Base-by-base conservation (phyloP, 441 rosid genomes). In the Corymbia calophylla region DNA sequence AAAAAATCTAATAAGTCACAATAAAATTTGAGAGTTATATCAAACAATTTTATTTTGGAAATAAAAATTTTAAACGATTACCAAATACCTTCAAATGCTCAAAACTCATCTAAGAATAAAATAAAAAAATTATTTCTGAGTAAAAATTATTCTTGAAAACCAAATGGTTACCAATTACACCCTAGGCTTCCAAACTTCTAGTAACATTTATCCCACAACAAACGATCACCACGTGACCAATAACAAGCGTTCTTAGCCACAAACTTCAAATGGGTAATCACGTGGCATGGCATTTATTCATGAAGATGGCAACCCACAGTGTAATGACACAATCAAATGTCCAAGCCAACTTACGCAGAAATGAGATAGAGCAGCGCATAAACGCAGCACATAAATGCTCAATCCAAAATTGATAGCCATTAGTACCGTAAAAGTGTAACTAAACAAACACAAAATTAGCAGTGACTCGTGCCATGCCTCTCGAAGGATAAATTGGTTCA, bases 391-490 rank as follows among this genome's bases (percentile, higher is more conserved):
- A n/a, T 55, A 55, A 68, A 51, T 35, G 17, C 55, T 82, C 77
- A 87, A 77, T 87, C 89, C 90, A 90, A 91, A 91, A 55, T 87
- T 87, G 82, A 29, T 56, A 60, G 49, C 70, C 62, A 56, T 60
- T 39, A 77, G 84, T 55, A 84, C 66, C 48, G 47, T 48, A 73
- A 60, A 87, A 53, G 87, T 85, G 86, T 73, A 90, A 39, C 87
- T 68, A 39, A 53, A 44, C 16, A 56, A 15, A 39, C 54, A 58
- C 32, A 62, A 55, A 31, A 15, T 64, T 88, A 84, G 62, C 44
- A 82, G 31, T 27, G 39, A 39, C 58, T 77, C 87, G 51, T 58
- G 80, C 56, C 62, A 14, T 35, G 60, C 49, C 48, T 29, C n/a
- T 39, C 53, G 47, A 54, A 58, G 32, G 49, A 81, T 88, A 54